Evolutionary conservation across 305 asterid species (phyloP).

Genomic region (Fraxinus paxiana): DNA sequence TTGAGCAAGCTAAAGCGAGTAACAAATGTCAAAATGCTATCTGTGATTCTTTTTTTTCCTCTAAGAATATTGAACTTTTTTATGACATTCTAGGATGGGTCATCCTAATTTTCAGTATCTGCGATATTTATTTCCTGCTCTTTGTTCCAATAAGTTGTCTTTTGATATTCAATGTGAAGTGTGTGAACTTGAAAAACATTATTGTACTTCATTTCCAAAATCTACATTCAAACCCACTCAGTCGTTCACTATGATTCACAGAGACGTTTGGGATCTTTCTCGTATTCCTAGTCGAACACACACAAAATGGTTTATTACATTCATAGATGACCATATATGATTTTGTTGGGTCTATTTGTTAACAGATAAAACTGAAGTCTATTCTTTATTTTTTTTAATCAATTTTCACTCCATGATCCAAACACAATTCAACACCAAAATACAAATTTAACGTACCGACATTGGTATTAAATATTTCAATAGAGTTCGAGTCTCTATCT

Average conservation of each 20-base stretch:
- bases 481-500: background rate
- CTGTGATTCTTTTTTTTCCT: background rate
- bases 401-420: background rate
- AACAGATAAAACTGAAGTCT: background rate
- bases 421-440: background rate
- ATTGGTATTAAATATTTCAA: background rate
- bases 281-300: background rate
- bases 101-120: background rate
- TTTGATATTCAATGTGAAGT: background rate
- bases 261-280: background rate
- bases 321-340: background rate
- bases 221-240: background rate
- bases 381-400: too few species aligned
- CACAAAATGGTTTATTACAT: background rate
- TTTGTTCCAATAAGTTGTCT: background rate
- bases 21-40: background rate
- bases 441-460: background rate
- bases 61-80: background rate
- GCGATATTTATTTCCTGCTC: background rate
- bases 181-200: background rate
- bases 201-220: background rate
- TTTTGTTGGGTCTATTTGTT: background rate
- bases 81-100: background rate
- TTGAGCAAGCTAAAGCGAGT: background rate
- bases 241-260: background rate